Conservation (phyloP, 331 rosid species). For the Telfairia occidentalis region DNA sequence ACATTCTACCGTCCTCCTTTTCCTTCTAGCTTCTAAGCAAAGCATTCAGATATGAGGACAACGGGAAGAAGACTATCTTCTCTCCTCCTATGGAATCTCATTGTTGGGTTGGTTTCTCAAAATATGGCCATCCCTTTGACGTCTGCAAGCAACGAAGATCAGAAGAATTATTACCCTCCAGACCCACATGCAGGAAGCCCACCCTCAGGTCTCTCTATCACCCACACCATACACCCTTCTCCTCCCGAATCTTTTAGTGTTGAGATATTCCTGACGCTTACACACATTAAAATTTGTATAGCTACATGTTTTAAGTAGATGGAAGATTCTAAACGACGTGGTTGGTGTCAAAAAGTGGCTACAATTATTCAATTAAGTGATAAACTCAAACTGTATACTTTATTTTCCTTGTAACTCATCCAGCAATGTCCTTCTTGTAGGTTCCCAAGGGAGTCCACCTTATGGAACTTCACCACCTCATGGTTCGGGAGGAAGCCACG, state of each 20-base stretch:
- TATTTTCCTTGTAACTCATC: constrained; percentile 9
- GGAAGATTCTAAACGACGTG: background rate
- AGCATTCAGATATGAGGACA: constrained; percentile 32
- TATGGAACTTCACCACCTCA: constrained; percentile 27
- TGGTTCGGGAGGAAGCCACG: constrained; percentile 24
- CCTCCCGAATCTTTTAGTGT: background rate
- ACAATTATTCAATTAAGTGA: background rate
- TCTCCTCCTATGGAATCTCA: constrained; percentile 33
- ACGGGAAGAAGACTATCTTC: constrained; percentile 28
- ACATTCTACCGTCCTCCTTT: constrained; percentile 3
- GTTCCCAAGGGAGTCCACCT: constrained; percentile 28
- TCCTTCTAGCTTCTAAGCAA: background rate
- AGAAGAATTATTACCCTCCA: constrained; percentile 50
- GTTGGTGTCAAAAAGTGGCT: background rate
- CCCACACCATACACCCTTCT: constrained; percentile 18
- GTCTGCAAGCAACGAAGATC: constrained; percentile 36
- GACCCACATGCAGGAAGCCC: constrained; percentile 45
- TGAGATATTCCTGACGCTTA: background rate
- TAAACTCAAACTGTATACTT: background rate
- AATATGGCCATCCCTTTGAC: constrained; percentile 40
- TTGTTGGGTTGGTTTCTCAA: constrained; percentile 51
- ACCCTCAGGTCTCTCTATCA: constrained; percentile 31
- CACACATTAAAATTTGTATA: background rate
- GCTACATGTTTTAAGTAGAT: background rate
- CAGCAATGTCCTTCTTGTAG: constrained; percentile 18